These are phyloP conservation scores for Kluyveromyces aestuarii DNA, from an alignment of 805 yeast species.

Conservation along the genomic window DNA sequence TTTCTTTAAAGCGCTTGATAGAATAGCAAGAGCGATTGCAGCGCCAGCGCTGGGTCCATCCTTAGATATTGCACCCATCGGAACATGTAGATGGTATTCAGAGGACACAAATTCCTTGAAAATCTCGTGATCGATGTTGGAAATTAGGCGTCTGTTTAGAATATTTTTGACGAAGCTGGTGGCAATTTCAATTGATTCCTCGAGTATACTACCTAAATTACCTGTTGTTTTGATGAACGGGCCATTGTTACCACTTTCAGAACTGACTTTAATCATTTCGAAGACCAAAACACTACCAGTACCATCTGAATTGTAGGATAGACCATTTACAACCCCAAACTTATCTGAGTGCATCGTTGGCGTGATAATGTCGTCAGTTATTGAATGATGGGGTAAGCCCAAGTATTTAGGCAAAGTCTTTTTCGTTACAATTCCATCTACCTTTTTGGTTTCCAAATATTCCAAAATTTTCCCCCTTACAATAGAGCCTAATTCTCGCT, in stretches of 20 bases:
- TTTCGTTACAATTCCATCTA: constrained; percentile 34
- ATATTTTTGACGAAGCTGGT: constrained; percentile 61
- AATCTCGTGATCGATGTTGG: constrained; percentile 25
- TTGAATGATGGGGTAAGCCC: constrained; percentile 51
- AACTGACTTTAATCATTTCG: constrained; percentile 64
- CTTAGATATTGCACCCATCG: constrained; percentile 56
- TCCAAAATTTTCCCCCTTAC: constrained; percentile 81
- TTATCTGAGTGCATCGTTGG: constrained; percentile 40
- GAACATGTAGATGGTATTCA: constrained; percentile 63
- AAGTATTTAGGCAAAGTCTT: constrained; percentile 58
- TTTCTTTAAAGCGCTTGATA: constrained; percentile 59
- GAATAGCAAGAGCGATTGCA: constrained; percentile 70
- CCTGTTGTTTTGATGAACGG: constrained; percentile 62
- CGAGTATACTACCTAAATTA: constrained; percentile 67
- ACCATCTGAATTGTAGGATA: constrained; percentile 82
- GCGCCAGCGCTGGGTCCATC: constrained; percentile 48
- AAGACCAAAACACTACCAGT: constrained; percentile 73
- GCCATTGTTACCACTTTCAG: constrained; percentile 27
- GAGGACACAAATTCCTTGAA: constrained; percentile 40
- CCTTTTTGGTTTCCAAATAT: constrained; percentile 24
- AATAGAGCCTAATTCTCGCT: constrained; percentile 62
- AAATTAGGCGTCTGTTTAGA: constrained; percentile 29
- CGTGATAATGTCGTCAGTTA: constrained; percentile 35
- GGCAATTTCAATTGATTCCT: constrained; percentile 77
- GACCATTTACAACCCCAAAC: constrained; percentile 76